Conservation (phyloP, 495 filamentous ascomycete species). For the Penicillium macrosclerotiorum region DNA sequence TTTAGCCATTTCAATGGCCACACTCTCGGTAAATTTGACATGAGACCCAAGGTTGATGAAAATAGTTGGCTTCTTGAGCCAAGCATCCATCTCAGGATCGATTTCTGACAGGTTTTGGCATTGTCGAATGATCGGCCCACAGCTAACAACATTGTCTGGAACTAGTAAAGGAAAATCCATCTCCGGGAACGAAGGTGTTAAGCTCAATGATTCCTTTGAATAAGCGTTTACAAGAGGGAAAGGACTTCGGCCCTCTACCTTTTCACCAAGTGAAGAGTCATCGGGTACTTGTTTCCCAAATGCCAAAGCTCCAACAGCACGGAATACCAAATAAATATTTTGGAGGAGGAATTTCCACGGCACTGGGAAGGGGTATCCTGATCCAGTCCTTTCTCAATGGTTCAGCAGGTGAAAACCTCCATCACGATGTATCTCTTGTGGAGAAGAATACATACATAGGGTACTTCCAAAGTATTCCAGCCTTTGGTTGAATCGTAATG, state of each 20-base stretch:
- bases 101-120: slow-evolving; percentile 30
- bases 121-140: slow-evolving; percentile 44
- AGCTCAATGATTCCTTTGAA: slow-evolving; percentile 32
- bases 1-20: slow-evolving; percentile 36
- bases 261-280: slow-evolving; percentile 16
- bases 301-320: slow-evolving; percentile 8
- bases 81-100: slow-evolving; percentile 42
- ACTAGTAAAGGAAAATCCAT: slow-evolving; percentile 43
- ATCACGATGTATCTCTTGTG: not conserved
- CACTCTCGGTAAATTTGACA: slow-evolving; percentile 33
- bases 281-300: slow-evolving; percentile 22
- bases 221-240: slow-evolving; percentile 35
- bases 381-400: slow-evolving; percentile 30
- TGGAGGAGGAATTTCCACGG: slow-evolving; percentile 38
- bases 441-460: slow-evolving; percentile 31
- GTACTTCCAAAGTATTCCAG: slow-evolving; percentile 41
- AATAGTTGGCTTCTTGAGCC: slow-evolving; percentile 48
- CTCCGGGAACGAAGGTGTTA: slow-evolving; percentile 38
- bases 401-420: slow-evolving; percentile 8
- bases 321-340: slow-evolving; percentile 33
- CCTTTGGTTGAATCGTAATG: slow-evolving; percentile 33
- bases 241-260: slow-evolving; percentile 24
- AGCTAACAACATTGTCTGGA: slow-evolving; percentile 44
- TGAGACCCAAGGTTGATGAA: slow-evolving; percentile 51
- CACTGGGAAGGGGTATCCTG: slow-evolving; percentile 47